Evolutionary conservation across 768 basidiomycete genomes (phyloP).

Genomic region (Boletus patriciae): DNA sequence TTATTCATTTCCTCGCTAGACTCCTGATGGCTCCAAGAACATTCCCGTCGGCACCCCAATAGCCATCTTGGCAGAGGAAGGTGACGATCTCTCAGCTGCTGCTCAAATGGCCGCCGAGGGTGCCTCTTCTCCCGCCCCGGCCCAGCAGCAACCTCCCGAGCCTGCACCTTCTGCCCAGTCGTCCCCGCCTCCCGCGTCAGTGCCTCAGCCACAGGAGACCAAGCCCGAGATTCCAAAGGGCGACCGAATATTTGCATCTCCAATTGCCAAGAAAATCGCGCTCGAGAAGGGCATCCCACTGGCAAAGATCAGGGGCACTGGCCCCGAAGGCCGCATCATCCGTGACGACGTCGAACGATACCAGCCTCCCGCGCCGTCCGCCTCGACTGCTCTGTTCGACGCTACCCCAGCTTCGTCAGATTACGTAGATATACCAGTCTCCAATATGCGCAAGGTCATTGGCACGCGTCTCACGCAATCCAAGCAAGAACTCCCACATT

Average conservation of each 20-base stretch:
- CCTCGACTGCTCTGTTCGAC: constrained; percentile 44
- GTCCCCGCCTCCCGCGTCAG: constrained; percentile 35
- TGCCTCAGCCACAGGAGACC: constrained; percentile 39
- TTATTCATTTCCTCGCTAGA: constrained; percentile 42
- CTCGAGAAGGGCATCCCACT: constrained; percentile 92
- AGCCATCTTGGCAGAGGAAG: constrained; percentile 91
- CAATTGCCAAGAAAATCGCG: constrained; percentile 96
- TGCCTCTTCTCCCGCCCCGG: constrained; percentile 38
- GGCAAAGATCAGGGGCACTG: constrained; percentile 85
- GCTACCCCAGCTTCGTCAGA: constrained; percentile 58
- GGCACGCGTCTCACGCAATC: constrained; percentile 87
- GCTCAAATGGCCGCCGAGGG: constrained; percentile 69
- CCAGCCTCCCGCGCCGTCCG: constrained; percentile 52
- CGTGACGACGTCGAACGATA: constrained; percentile 94
- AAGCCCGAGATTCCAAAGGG: constrained; percentile 62
- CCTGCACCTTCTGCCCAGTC: constrained; percentile 41
- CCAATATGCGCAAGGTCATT: constrained; percentile 94
- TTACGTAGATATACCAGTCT: constrained; percentile 86
- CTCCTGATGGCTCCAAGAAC: constrained; percentile 81
- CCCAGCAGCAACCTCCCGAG: constrained; percentile 41
- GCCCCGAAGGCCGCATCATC: constrained; percentile 91
- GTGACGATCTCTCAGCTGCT: constrained; percentile 88
- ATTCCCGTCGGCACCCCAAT: constrained; percentile 85
- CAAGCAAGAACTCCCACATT: constrained; percentile 95
- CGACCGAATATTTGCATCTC: constrained; percentile 90